A percentile compares a stretch with the other conserved stretches of the same genome.
Conservation (phyloP, 2,329 filamentous ascomycete genomes). For the Aureobasidium sp. region DNA sequence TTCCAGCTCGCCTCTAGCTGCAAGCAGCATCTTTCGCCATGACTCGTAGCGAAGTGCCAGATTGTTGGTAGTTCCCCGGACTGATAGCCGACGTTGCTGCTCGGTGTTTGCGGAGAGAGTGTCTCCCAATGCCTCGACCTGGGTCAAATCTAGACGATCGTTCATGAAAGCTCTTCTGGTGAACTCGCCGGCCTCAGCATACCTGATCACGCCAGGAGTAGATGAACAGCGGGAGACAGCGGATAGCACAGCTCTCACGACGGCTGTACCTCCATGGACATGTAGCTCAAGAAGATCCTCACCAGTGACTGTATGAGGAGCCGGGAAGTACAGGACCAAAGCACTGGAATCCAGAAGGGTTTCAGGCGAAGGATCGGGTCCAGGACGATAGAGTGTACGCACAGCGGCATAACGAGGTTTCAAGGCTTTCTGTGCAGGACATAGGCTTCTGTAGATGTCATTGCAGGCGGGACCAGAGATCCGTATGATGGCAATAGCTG, state of each 20-base stretch:
- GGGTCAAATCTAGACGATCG: conserved; percentile 73
- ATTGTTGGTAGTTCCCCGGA: conserved; percentile 61
- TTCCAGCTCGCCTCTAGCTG: conserved; percentile 84
- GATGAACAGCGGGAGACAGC: conserved; percentile 58
- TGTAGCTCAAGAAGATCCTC: conserved; percentile 91
- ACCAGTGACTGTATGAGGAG: conserved; percentile 77
- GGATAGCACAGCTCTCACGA: conserved; percentile 75
- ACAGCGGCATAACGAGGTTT: conserved; percentile 61
- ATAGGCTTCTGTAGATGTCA: conserved; percentile 59
- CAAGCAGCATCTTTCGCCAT: conserved; percentile 71
- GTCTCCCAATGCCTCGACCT: conserved; percentile 62
- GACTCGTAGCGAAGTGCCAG: conserved; percentile 70
- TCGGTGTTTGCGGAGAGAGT: conserved; percentile 67
- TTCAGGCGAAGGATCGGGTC: conserved; percentile 32
- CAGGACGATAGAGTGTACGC: conserved; percentile 63
- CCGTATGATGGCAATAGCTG: conserved; percentile 84
- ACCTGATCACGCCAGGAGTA: conserved; percentile 51
- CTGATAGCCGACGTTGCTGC: conserved; percentile 80
- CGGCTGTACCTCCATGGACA: conserved; percentile 85
- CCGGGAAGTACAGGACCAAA: conserved; percentile 74
- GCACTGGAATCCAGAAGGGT: conserved; percentile 67
- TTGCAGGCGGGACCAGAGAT: conserved; percentile 72
- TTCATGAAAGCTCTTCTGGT: conserved; percentile 88
- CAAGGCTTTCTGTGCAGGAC: conserved; percentile 48
- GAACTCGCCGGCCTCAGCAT: conserved; percentile 93